Percentiles rank a stretch among this genome's conserved stretches.
phyloP scores from a whole-genome alignment of 306 rosid genomes.

The Cucurbita maxima region DNA sequence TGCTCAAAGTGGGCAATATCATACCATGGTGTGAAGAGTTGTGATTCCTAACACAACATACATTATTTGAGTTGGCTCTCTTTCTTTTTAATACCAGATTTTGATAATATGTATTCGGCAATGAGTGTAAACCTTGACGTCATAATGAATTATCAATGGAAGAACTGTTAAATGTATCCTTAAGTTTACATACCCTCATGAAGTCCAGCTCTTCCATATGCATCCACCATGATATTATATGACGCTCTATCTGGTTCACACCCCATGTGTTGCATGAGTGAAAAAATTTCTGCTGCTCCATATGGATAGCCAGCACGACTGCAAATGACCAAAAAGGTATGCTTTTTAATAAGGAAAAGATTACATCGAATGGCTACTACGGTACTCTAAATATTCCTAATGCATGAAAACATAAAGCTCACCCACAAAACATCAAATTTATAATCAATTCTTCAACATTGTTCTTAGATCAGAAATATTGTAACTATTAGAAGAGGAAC shows the following conservation, averaged over 20 bases:
- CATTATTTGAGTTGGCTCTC: not conserved
- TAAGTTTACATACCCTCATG: conserved; percentile 44
- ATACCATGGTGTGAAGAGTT: no score
- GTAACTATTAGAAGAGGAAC: not conserved
- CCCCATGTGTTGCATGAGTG: conserved; percentile 93
- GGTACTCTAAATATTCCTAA: not conserved
- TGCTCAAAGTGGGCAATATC: no score
- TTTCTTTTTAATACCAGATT: not conserved
- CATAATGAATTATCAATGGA: not conserved
- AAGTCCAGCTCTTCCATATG: conserved; percentile 86
- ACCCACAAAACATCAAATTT: not conserved
- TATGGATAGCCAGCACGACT: conserved; percentile 91
- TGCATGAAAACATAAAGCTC: not conserved
- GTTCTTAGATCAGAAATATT: not conserved
- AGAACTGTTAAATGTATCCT: not conserved
- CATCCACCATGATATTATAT: conserved; percentile 87
- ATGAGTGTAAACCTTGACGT: not conserved
- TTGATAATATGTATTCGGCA: not conserved
- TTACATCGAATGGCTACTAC: not conserved
- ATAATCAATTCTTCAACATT: not conserved
- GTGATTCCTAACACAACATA: no score
- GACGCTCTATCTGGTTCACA: conserved; percentile 98
- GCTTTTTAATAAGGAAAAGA: not conserved
- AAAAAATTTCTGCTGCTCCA: conserved; percentile 86
- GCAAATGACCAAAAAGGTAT: conserved; percentile 10